phyloP scores from a whole-genome alignment of 179 eudicot species.

The Corrigiola litoralis region DNA sequence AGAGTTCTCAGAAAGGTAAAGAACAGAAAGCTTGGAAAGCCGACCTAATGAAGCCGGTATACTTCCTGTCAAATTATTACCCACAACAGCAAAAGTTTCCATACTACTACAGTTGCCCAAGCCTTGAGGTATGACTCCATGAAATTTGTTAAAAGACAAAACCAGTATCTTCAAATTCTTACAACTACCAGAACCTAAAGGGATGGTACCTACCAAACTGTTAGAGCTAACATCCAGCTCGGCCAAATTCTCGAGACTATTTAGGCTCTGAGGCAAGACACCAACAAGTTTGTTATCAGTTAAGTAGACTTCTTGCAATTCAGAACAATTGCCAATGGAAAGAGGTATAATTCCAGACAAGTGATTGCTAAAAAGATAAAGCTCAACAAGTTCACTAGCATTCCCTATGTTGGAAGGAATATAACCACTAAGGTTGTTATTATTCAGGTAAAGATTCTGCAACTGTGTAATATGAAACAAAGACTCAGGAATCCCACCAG shows the following conservation, averaged over 20 bases:
- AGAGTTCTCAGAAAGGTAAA: conserved; percentile 44
- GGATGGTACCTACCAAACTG: conserved; percentile 14
- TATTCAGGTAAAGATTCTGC: conserved; percentile 11
- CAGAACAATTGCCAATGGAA: conserved; percentile 16
- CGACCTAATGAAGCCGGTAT: conserved; percentile 62
- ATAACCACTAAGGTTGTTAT: conserved; percentile 11
- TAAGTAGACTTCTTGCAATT: conserved; percentile 9
- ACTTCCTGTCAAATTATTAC: conserved; percentile 48
- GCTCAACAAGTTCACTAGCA: conserved; percentile 12
- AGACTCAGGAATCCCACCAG: conserved; percentile 16
- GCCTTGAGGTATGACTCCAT: conserved; percentile 41
- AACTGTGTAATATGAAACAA: conserved; percentile 15
- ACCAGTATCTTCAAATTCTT: conserved; percentile 30
- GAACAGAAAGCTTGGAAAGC: conserved; percentile 33
- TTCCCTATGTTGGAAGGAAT: conserved; percentile 19
- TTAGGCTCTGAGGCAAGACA: conserved; percentile 11
- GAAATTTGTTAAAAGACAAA: conserved; percentile 49
- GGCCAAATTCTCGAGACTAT: conserved; percentile 15
- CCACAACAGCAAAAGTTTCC: conserved; percentile 33
- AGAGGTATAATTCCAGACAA: conserved; percentile 22
- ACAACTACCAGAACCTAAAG: conserved; percentile 34
- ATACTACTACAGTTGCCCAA: conserved; percentile 60
- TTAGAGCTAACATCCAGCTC: conserved; percentile 19
- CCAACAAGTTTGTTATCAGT: conserved; percentile 19
- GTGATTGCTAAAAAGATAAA: conserved; percentile 18